Percentiles rank a stretch among this genome's conserved stretches.
Conservation (phyloP, 169 alveolate species). For the Eimeria sp. region DNA sequence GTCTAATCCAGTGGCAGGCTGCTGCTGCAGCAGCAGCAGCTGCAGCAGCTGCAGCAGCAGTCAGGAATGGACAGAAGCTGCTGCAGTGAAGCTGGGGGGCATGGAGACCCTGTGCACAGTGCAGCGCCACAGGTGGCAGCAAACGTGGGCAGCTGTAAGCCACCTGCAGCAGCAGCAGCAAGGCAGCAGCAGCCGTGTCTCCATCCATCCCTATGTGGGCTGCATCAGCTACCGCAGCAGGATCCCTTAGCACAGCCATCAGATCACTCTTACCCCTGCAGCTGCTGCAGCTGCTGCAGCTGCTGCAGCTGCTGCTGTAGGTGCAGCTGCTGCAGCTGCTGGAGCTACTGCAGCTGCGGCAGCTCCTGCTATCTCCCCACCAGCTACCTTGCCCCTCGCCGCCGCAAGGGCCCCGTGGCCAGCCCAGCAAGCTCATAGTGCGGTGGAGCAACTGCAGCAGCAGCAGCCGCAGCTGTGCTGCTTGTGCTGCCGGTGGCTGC, state of each 20-base stretch:
- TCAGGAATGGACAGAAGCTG: slow-evolving; percentile 22
- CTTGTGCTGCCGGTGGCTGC: slow-evolving; percentile 53
- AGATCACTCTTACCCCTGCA: not conserved
- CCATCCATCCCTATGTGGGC: slow-evolving; percentile 19
- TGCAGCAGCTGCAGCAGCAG: slow-evolving; percentile 25
- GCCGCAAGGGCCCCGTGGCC: not conserved
- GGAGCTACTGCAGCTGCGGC: not conserved
- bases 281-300: slow-evolving; percentile 26
- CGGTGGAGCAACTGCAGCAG: slow-evolving; percentile 70
- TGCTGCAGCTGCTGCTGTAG: not conserved
- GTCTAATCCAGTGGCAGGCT: not conserved
- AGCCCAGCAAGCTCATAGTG: slow-evolving; percentile 4
- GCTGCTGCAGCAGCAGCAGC: not conserved
- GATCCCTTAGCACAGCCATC: not conserved
- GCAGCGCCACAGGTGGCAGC: slow-evolving; percentile 14
- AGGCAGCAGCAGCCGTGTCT: slow-evolving; percentile 34
- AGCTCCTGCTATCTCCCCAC: not conserved
- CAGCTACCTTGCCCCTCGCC: not conserved
- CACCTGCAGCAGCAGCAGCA: slow-evolving; percentile 70
- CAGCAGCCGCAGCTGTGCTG: slow-evolving; percentile 23
- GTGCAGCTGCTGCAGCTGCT: not conserved
- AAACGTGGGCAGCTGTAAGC: slow-evolving; percentile 20
- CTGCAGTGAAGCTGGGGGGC: not conserved
- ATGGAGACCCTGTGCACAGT: not conserved
- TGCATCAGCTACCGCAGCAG: slow-evolving; percentile 1